Base-by-base conservation (phyloP, 2,329 filamentous ascomycete genomes). In the Cladosporium sp. region DNA sequence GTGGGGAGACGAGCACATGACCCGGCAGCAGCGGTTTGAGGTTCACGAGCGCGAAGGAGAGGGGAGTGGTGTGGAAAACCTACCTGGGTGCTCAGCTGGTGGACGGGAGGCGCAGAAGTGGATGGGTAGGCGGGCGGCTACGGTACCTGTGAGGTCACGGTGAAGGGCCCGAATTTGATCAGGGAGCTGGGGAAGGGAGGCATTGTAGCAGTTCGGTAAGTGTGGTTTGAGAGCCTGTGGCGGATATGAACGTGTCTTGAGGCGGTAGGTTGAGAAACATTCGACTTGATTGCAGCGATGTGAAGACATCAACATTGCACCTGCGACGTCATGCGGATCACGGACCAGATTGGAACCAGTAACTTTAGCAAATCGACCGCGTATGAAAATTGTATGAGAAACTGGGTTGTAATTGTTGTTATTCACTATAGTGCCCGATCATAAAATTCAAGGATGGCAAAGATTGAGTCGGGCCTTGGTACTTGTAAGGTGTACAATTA, bases 1-100 rank as follows among this genome's bases (percentile, higher is more conserved):
- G 85, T 0, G 95, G 92, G 70, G 91, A 97, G 67, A 99, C 86
- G 35, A 99, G 90, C 68, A 98, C 89, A 81, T 99, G 95, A 65
- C 95, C 95, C 0, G 93, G 93, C 1, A 97, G 85, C 44, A 99
- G 86, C 28, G 95, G 95, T 80, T 97, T 97, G 76, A 98, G 87
- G 80, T 99, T 99, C 66, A 98, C 93, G 68, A 98, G 84, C 63
- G 92, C 93, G 81, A 93, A 97, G 71, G 89, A 91, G 73, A 90
- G 84, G 0, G 86, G 84, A 1, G 93, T 96, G 70, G 84, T 83
- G 78, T 96, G 87, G 82, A 98, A 98, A 81, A 97, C 92, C 91
- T 97, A 72, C 69, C 50, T 46, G 53, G 69, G 52, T 16, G 52
- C 28, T 65, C 28, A 56, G 46, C 53, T 57, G 35, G 29, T 64